phyloP scores from a whole-genome alignment of 2,329 filamentous ascomycete species.

The Trichophyton mentagrophytes region DNA sequence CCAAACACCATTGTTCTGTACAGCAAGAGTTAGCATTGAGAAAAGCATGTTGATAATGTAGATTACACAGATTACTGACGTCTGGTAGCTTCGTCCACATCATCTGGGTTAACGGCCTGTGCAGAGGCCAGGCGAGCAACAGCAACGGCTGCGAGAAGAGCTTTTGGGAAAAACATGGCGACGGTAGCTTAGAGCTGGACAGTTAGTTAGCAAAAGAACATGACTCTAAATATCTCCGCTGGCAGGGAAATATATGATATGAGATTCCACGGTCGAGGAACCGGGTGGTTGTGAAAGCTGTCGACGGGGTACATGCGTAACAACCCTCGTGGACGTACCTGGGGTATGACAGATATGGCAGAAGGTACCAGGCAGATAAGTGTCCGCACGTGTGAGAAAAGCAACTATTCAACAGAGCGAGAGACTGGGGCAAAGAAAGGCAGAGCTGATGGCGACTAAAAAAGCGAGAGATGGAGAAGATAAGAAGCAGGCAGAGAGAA shows the following conservation, averaged over 20 bases:
- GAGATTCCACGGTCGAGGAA: neutral
- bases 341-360: neutral
- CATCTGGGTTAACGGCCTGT: constrained; percentile 29
- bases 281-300: neutral
- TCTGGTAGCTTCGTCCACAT: constrained; percentile 25
- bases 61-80: constrained; percentile 17
- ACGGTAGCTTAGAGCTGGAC: neutral
- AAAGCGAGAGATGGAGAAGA: neutral
- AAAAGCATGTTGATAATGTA: neutral
- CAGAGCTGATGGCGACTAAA: neutral
- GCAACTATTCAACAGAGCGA: neutral
- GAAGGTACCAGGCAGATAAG: neutral
- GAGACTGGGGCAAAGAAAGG: neutral
- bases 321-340: constrained; percentile 1
- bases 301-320: constrained; percentile 1
- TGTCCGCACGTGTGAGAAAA: neutral
- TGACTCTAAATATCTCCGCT: neutral
- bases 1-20: constrained; percentile 32
- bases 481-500: neutral
- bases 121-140: constrained; percentile 21
- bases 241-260: neutral
- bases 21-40: neutral
- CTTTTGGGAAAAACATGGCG: neutral
- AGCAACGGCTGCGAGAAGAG: constrained; percentile 13
- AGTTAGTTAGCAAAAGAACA: constrained; percentile 3